Evolutionary conservation across 139 green algal genomes (phyloP).

Genomic region (Closterium sp.): DNA sequence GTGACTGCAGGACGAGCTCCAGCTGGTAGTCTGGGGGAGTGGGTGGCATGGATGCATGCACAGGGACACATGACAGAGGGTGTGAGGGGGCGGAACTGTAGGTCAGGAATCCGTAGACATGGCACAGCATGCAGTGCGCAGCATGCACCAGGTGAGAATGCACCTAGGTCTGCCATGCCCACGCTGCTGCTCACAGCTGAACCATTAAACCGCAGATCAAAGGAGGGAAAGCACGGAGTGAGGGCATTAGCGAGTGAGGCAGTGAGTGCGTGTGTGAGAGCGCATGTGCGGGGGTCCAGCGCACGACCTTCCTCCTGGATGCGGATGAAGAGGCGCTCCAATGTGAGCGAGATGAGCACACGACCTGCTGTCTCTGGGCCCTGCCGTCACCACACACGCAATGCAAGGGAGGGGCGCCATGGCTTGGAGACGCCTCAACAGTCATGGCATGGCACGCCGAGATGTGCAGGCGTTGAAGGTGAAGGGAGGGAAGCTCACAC

Average conservation of each 20-base stretch:
- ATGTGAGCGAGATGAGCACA: not conserved
- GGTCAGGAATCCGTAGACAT: no score
- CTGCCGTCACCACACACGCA: not conserved
- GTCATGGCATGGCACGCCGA: no score
- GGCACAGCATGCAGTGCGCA: not conserved
- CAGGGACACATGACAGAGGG: not conserved
- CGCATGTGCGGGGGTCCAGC: no score
- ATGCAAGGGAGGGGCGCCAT: not conserved
- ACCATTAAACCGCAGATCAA: no score
- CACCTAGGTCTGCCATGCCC: no score
- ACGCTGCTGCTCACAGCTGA: no score
- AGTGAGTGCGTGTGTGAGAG: not conserved
- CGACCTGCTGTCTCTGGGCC: slow-evolving; percentile 7
- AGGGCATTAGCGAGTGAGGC: not conserved
- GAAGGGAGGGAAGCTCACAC: not conserved
- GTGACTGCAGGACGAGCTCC: slow-evolving; percentile 39
- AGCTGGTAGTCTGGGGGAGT: slow-evolving; percentile 35
- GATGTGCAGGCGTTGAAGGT: no score
- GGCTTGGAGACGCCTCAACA: not conserved
- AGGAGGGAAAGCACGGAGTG: not conserved
- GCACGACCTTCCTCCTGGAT: slow-evolving; percentile 39
- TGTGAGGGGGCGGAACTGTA: not conserved
- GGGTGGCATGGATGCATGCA: not conserved
- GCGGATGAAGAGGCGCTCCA: slow-evolving; percentile 31
- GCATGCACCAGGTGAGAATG: no score